These are phyloP conservation scores for Trichoderma brevicompactum DNA, from an alignment of 2,329 filamentous ascomycete genomes.

Conservation along the genomic window DNA sequence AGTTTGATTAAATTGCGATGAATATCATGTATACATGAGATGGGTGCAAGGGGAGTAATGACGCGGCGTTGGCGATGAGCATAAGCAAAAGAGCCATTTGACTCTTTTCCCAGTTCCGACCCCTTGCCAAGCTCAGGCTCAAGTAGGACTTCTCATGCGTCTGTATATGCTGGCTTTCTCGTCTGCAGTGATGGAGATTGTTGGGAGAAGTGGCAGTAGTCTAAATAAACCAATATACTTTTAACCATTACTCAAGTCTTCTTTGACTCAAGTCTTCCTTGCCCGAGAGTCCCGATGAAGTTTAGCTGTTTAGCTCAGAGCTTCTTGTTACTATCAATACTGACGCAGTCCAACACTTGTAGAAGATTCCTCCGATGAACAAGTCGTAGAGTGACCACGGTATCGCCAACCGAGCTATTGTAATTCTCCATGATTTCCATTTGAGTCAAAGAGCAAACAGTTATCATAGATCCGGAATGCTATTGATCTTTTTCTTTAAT, in stretches of 20 bases:
- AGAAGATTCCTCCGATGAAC: too few species aligned
- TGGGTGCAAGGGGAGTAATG: not conserved
- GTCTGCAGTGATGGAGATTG: not conserved
- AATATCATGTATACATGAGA: slow-evolving; percentile 4
- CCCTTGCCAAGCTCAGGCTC: not conserved
- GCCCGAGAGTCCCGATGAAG: not conserved
- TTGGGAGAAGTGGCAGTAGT: not conserved
- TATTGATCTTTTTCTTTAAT: too few species aligned
- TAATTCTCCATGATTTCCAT: too few species aligned
- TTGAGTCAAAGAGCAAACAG: too few species aligned
- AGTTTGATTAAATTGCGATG: slow-evolving; percentile 43
- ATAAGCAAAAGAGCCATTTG: not conserved
- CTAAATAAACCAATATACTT: not conserved
- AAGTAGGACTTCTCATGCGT: not conserved
- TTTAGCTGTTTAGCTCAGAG: too few species aligned
- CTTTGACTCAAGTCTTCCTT: not conserved
- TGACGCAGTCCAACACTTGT: too few species aligned
- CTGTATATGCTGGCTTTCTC: not conserved
- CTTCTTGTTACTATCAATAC: too few species aligned
- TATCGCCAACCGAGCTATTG: too few species aligned
- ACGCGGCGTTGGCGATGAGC: not conserved
- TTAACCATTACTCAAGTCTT: not conserved
- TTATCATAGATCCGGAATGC: too few species aligned
- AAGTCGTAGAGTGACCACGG: too few species aligned
- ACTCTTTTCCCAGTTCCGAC: not conserved